Evolutionary conservation across 2,329 filamentous ascomycete genomes (phyloP), one percentile per base, ranked within the genome.

Genomic region (Ilyonectria sp.): DNA sequence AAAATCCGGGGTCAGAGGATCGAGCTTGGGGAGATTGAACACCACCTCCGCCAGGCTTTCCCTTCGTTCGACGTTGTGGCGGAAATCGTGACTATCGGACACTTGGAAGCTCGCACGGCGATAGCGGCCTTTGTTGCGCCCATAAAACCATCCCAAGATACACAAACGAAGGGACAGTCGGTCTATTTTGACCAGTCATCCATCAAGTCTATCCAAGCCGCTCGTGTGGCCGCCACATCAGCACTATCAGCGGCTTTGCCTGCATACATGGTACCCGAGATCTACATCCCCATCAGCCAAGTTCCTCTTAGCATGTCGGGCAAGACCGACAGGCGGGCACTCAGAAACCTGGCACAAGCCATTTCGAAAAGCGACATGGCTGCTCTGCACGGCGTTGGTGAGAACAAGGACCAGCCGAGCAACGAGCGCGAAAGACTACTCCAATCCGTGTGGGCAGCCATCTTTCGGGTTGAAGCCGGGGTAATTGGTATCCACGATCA

Each of bases 301-400:
- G 62, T 73, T 2, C 68, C 72, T 6, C 65, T 72, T 46, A 74
- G 66, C 3, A 23, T 67, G 21, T 65, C 71, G 2, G 71, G 68
- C n/a, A 74, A 74, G 61, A 68, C 68, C 4, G 70, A 74, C 49
- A 57, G 72, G 26, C 55, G 53, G 33, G 52, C 56, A 19, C 60
- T 73, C 9, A 65, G 65, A 21, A 37, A 73, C 4, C 40, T 73
- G 8, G 69, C 59, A 6, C 40, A 46, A 33, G 43, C 50, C 7
- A 61, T 66, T 19, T 53, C 55, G 11, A 31, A 33, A 35, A 33
- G 33, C 35, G 43, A 53, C 11, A 31, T 33, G 3, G 54, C 47
- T 23, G 54, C 64, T 2, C 40, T 69, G 17, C 53, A 49, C 37
- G 55, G 44, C 35, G 55, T 52, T n/a, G 23, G 33, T 21, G 59